phyloP scores from a whole-genome alignment of 2,329 filamentous ascomycete genomes.

The Nannizzia gypsea region DNA sequence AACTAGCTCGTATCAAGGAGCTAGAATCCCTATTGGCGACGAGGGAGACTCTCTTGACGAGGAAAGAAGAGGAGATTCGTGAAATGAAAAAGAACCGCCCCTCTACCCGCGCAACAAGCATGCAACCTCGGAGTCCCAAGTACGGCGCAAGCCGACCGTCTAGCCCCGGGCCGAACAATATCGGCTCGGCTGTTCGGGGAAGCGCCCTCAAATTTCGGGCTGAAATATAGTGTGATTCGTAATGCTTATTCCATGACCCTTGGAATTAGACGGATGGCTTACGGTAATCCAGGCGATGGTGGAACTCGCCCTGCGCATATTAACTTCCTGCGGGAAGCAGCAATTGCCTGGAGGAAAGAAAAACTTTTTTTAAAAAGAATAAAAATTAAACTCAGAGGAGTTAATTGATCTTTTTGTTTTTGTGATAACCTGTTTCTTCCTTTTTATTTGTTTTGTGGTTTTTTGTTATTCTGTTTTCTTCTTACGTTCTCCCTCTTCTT shows the following conservation, averaged over 20 bases:
- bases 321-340: background rate
- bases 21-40: constrained; percentile 26
- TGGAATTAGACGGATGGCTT: background rate
- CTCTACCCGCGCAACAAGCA: constrained; percentile 32
- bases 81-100: constrained; percentile 35
- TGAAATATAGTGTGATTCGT: background rate
- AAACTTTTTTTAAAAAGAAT: background rate
- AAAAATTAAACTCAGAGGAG: background rate
- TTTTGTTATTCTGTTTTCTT: background rate
- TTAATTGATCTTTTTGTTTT: background rate
- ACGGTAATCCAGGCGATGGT: background rate
- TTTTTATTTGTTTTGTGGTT: background rate
- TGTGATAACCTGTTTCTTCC: background rate
- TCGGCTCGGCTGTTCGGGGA: constrained; percentile 22
- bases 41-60: constrained; percentile 30
- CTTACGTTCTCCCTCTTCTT: background rate
- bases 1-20: constrained; percentile 29
- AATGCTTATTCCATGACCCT: background rate
- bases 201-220: constrained; percentile 27
- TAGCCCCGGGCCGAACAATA: constrained; percentile 29
- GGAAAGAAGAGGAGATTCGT: constrained; percentile 36
- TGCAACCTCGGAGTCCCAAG: constrained; percentile 33
- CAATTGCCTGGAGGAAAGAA: background rate
- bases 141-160: constrained; percentile 28
- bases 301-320: background rate